Evolutionary conservation across 176 grass and related monocot species (phyloP), one percentile per base, ranked within the genome.

Genomic region (Zizania latifolia): DNA sequence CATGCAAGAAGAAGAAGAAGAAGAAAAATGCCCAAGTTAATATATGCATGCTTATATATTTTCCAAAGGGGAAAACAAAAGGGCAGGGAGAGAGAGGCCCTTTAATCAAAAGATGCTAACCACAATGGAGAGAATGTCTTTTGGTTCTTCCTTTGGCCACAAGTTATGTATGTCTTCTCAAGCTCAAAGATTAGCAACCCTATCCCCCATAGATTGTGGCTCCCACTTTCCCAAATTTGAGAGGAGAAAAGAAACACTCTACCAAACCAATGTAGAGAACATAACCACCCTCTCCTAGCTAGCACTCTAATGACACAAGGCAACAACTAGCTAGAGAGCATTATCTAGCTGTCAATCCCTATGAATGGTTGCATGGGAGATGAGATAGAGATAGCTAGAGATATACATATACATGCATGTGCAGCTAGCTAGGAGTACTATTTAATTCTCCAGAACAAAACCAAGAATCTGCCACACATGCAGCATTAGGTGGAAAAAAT

Each of bases 71-170:
- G n/a, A 77, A 84, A 85, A 85, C 59, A 62, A 71, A 78, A 82
- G n/a, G n/a, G n/a, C n/a, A n/a, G n/a, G n/a, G n/a, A n/a, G n/a
- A n/a, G 81, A 16, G 17, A 64, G 10, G 35, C 29, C 68, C 87
- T 89, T 86, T 74, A 89, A 72, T 82, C 67, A 86, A 86, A 89
- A 82, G 87, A 90, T 90, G 78, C 65, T 82, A 77, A 78, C 82
- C 70, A 70, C 72, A 27, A 32, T 77, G 60, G 64, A 81, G 82
- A 66, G 87, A 89, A 89, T 89, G 87, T 89, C 65, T 81, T 79
- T 81, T 61, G 58, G 58, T 89, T 84, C 77, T 89, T 84, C 77
- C 87, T 89, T 89, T 81, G 72, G 66, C 65, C 75, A 85, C 57
- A 81, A 77, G 81, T 80, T 80, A 81, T 77, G 77, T 10, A 59